A percentile compares a stretch with the other conserved stretches of the same genome.
Conservation (phyloP, 371 early-diverging fungal species). For the Syncephalastrum sp. region DNA sequence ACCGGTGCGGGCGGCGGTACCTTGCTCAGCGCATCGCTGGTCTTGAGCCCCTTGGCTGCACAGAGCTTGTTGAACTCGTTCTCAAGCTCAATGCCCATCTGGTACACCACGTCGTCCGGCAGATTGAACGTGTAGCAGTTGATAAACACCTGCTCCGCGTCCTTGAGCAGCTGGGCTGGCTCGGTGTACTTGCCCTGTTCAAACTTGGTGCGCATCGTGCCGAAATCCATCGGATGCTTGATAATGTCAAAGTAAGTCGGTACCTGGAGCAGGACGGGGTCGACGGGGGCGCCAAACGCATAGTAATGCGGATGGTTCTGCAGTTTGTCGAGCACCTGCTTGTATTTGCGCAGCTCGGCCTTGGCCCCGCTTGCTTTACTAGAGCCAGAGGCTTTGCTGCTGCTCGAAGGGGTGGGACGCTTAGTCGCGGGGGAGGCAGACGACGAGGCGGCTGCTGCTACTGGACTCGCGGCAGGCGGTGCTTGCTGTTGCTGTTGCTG, state of each 20-base stretch:
- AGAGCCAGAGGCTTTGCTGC: background rate
- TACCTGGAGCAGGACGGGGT: conserved; percentile 19
- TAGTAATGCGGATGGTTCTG: conserved; percentile 17
- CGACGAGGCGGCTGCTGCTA: background rate
- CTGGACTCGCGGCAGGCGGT: conserved; percentile 4
- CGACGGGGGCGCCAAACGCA: conserved; percentile 30
- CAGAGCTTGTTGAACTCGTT: conserved; percentile 59
- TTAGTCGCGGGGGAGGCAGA: conserved; percentile 2
- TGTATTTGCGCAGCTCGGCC: conserved; percentile 32
- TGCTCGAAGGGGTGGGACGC: background rate
- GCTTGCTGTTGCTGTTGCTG: background rate
- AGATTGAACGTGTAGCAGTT: conserved; percentile 89
- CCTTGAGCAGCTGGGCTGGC: conserved; percentile 18
- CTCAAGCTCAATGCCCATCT: conserved; percentile 60
- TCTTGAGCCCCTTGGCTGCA: conserved; percentile 22
- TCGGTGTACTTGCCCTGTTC: conserved; percentile 23
- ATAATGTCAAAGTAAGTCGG: conserved; percentile 66
- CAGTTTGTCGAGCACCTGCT: conserved; percentile 30
- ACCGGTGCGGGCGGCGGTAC: background rate
- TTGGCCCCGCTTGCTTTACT: conserved; percentile 12
- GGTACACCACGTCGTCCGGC: conserved; percentile 70
- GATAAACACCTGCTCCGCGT: conserved; percentile 50
- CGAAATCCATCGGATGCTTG: conserved; percentile 54
- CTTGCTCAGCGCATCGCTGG: conserved; percentile 5
- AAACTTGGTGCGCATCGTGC: conserved; percentile 27